Evolutionary conservation across 768 basidiomycete genomes (phyloP).

Genomic region (Leccinellum albellum): DNA sequence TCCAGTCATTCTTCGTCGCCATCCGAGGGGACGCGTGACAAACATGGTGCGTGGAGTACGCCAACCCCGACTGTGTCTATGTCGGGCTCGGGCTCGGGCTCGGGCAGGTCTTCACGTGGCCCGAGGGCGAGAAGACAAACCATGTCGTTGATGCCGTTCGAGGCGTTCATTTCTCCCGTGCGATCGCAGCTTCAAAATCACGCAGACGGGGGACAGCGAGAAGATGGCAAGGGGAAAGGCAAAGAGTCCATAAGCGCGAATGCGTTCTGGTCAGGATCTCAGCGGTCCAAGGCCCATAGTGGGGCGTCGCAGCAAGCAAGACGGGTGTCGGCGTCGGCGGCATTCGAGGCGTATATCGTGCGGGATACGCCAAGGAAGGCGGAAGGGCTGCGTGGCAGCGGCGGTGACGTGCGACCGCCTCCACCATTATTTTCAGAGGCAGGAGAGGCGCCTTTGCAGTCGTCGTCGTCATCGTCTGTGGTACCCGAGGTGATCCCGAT

Average conservation of each 20-base stretch:
- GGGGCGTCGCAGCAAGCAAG: not conserved
- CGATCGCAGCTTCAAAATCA: not conserved
- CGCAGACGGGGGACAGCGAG: not conserved
- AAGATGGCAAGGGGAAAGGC: not conserved
- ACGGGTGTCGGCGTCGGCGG: slow-evolving; percentile 11
- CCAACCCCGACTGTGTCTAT: not conserved
- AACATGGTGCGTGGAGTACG: not conserved
- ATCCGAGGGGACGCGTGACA: not conserved
- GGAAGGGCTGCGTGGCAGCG: not conserved
- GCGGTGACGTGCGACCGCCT: not conserved
- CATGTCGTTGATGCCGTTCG: slow-evolving; percentile 8
- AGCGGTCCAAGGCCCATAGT: not conserved
- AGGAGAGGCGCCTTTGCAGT: not conserved
- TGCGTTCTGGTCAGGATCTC: not conserved
- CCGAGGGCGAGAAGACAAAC: not conserved
- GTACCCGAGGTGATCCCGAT: not conserved
- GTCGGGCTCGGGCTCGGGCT: not conserved
- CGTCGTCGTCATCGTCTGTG: not conserved
- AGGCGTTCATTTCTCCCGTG: slow-evolving; percentile 22
- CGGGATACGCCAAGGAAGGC: slow-evolving; percentile 1
- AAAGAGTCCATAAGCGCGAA: not conserved
- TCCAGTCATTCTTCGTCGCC: not conserved
- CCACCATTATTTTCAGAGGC: not conserved
- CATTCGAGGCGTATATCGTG: slow-evolving; percentile 20
- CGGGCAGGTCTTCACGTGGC: not conserved